Conservation (phyloP, 306 rosid genomes). For the Acacia melanoxylon region DNA sequence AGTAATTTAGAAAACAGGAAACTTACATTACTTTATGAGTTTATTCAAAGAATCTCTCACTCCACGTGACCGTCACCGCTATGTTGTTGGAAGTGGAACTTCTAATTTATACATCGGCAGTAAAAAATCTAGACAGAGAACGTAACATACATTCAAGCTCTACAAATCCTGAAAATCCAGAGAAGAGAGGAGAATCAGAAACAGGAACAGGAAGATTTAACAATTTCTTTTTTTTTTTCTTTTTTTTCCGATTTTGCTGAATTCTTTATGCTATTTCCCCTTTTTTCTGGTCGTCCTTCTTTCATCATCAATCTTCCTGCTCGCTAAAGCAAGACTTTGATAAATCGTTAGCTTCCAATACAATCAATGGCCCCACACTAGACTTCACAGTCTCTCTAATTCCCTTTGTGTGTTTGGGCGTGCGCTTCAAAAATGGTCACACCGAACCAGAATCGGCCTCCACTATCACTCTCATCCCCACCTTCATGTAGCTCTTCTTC, state of each 20-base stretch:
- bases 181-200: neutral
- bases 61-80: neutral
- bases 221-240: neutral
- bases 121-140: neutral
- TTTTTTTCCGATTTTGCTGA: neutral
- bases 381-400: slow-evolving; percentile 37
- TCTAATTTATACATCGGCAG: neutral
- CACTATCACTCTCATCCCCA: slow-evolving; percentile 42
- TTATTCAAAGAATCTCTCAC: neutral
- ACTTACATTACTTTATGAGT: too few relatives aligned
- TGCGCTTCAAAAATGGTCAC: slow-evolving; percentile 62
- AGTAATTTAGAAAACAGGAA: neutral
- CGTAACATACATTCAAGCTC: neutral
- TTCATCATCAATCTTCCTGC: slow-evolving; percentile 65
- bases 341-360: slow-evolving; percentile 67
- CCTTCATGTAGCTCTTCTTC: slow-evolving; percentile 36
- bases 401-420: neutral
- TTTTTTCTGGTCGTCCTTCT: neutral
- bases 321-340: slow-evolving; percentile 77
- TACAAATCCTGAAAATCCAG: neutral
- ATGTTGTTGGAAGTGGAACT: neutral
- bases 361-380: slow-evolving; percentile 86
- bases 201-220: neutral
- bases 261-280: neutral
- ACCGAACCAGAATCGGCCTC: slow-evolving; percentile 43